phyloP scores from a whole-genome alignment of 164 flowering plant genomes.

The Chimonanthus praecox region DNA sequence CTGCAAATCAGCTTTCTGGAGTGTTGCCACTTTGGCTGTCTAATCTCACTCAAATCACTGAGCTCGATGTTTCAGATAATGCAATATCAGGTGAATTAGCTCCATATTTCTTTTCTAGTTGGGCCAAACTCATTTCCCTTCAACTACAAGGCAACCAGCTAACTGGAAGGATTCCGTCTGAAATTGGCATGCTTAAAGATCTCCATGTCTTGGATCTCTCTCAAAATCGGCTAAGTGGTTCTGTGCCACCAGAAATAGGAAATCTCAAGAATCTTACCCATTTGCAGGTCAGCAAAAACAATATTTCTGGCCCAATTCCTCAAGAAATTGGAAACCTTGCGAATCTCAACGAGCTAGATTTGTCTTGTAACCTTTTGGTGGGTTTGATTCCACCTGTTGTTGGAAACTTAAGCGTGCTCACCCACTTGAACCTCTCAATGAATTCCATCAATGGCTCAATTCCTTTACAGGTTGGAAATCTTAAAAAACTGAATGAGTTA shows the following conservation, averaged over 20 bases:
- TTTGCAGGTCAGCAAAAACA: neutral
- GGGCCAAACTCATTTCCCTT: neutral
- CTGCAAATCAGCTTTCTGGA: neutral
- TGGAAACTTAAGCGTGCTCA: slow-evolving; percentile 4
- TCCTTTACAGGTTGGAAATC: neutral
- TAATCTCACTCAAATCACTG: too few species aligned
- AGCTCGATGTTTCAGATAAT: too few species aligned
- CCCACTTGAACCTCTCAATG: neutral
- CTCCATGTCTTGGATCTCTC: neutral
- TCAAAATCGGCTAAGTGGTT: neutral
- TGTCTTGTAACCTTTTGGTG: neutral
- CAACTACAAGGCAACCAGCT: neutral
- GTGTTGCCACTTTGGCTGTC: too few species aligned
- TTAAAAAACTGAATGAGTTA: neutral
- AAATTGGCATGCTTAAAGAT: slow-evolving; percentile 1
- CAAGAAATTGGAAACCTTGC: slow-evolving; percentile 5
- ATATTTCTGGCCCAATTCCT: slow-evolving; percentile 5
- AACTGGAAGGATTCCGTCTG: neutral
- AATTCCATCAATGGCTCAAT: slow-evolving; percentile 9
- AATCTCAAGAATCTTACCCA: neutral
- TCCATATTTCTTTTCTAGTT: neutral
- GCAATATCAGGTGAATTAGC: neutral
- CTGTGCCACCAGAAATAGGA: slow-evolving; percentile 7
- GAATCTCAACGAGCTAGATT: neutral
- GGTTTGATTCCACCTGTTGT: slow-evolving; percentile 6